These are phyloP conservation scores for Erysiphe pulchra DNA, from an alignment of 2,329 filamentous ascomycete species.

Conservation along the genomic window DNA sequence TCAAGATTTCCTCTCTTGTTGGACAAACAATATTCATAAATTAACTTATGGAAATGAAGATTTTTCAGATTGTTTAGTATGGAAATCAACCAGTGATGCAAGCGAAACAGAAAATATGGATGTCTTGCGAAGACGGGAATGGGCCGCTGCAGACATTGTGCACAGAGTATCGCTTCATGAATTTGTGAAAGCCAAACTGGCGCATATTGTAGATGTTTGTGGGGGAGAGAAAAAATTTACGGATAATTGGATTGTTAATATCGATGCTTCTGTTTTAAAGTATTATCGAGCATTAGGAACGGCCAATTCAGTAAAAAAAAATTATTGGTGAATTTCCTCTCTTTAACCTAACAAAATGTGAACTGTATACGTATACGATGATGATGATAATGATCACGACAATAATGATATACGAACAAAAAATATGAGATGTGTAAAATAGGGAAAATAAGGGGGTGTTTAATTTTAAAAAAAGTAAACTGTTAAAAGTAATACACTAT, in stretches of 20 bases:
- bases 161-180: slow-evolving; percentile 36
- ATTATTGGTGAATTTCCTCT: too few species aligned
- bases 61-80: slow-evolving; percentile 25
- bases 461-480: background rate
- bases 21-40: slow-evolving; percentile 44
- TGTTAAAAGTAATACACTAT: too few species aligned
- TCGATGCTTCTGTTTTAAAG: slow-evolving; percentile 44
- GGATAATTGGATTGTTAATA: slow-evolving; percentile 43
- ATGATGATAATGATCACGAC: too few species aligned
- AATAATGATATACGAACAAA: too few species aligned
- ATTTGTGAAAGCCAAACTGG: slow-evolving; percentile 37
- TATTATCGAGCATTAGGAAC: slow-evolving; percentile 26
- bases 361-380: too few species aligned
- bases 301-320: background rate
- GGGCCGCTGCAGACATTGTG: slow-evolving; percentile 32
- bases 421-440: too few species aligned
- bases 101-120: slow-evolving; percentile 24
- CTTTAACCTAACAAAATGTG: too few species aligned
- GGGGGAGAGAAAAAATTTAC: slow-evolving; percentile 44
- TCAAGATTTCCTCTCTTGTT: slow-evolving; percentile 51
- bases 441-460: too few species aligned
- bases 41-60: slow-evolving; percentile 33
- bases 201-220: slow-evolving; percentile 27
- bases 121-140: slow-evolving; percentile 8
- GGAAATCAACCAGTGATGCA: slow-evolving; percentile 8